Evolutionary conservation across 257 asterid genomes (phyloP).

Genomic region (Fraxinus americana): DNA sequence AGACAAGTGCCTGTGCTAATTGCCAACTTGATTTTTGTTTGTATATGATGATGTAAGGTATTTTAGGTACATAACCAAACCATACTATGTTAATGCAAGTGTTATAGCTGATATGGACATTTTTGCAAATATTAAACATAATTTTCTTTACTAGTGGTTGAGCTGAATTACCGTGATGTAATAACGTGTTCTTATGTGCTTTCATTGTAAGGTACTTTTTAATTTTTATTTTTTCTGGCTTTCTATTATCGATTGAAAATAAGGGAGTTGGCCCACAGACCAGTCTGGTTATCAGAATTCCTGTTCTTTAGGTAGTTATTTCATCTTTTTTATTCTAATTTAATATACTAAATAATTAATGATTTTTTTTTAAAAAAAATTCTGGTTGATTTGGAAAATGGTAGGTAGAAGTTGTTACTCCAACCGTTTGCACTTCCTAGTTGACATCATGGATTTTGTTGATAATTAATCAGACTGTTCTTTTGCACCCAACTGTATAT

Average conservation of each 20-base stretch:
- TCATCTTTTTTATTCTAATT: no score
- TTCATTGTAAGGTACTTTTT: background rate
- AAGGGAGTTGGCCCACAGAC: background rate
- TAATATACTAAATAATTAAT: no score
- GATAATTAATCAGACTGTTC: background rate
- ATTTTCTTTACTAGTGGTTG: background rate
- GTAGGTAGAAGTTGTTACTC: background rate
- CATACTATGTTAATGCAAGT: conserved; percentile 14
- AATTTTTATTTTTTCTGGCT: no score
- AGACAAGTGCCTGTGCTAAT: background rate
- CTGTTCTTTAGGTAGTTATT: background rate
- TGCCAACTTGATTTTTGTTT: background rate
- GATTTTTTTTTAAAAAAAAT: no score
- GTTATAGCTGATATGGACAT: background rate
- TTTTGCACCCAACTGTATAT: background rate
- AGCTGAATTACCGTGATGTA: background rate
- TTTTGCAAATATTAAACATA: background rate
- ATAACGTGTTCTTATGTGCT: background rate
- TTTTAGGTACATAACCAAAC: conserved; percentile 16
- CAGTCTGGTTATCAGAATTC: background rate
- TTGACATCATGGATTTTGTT: background rate
- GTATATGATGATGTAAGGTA: conserved; percentile 2
- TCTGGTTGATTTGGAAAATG: background rate
- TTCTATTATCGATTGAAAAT: no score
- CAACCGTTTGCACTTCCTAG: background rate